Percentiles rank a stretch among this genome's conserved stretches.
Conservation (phyloP, 495 filamentous ascomycete species). For the Penicillium pulvis region DNA sequence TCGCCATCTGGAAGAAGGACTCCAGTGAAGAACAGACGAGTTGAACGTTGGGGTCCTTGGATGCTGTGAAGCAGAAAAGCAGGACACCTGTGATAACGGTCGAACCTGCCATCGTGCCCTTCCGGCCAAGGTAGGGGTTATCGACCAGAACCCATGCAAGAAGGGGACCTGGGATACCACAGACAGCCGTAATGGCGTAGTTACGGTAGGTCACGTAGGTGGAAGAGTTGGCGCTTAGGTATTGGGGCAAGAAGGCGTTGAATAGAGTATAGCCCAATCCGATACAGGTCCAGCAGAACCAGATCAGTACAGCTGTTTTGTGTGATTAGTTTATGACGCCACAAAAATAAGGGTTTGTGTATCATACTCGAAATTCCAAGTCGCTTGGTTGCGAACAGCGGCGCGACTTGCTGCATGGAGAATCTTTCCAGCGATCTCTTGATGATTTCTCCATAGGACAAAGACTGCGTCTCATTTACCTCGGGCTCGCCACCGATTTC, state of each 20-base stretch:
- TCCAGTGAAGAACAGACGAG: constrained; percentile 50
- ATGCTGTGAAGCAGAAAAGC: constrained; percentile 52
- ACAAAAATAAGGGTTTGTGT: not conserved
- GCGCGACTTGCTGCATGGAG: constrained; percentile 46
- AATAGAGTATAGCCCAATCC: constrained; percentile 54
- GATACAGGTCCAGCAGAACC: constrained; percentile 52
- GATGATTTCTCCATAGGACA: constrained; percentile 44
- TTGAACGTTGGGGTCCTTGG: constrained; percentile 42
- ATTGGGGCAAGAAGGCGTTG: constrained; percentile 55
- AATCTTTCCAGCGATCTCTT: constrained; percentile 49
- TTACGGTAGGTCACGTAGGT: constrained; percentile 55
- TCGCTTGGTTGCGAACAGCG: constrained; percentile 49
- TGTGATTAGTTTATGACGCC: not conserved
- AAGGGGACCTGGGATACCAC: constrained; percentile 55
- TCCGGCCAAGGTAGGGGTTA: constrained; percentile 53
- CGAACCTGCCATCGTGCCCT: constrained; percentile 53
- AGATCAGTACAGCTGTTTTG: constrained; percentile 36
- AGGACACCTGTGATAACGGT: constrained; percentile 54
- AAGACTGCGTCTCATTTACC: constrained; percentile 27
- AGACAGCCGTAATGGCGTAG: constrained; percentile 54
- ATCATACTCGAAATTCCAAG: constrained; percentile 41
- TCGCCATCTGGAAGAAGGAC: constrained; percentile 57
- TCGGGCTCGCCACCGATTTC: constrained; percentile 46
- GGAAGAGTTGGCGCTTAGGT: constrained; percentile 40
- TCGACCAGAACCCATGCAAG: constrained; percentile 51